Base-by-base conservation (phyloP, 805 yeast species). In the Cyberlindnera mycetangii region DNA sequence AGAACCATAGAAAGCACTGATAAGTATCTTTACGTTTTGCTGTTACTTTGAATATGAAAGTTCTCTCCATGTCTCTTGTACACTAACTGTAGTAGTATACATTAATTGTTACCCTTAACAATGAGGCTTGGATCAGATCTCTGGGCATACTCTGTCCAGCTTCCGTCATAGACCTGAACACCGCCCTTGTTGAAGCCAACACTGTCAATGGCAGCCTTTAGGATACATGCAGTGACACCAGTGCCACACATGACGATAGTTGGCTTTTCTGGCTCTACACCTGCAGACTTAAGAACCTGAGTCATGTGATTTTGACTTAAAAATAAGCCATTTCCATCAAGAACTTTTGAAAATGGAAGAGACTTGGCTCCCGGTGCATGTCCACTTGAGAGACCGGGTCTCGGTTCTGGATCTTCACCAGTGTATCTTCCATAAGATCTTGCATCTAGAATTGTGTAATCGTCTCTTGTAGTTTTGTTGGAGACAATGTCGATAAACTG, bases 241-340 rank as follows among this genome's bases (percentile, higher is more conserved):
- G 97, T 84, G 22, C 98, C 99, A 62, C 99, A 93, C 87, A 87
- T 80, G 32, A 85, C 85, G 39, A 93, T 79, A 16, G 86, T 79
- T 11, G 88, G 90, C 56, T 84, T 83, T 15, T 70, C 64, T 4
- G 61, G 59, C 46, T 69, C 69, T 11, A 56, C 55, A 2, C 45
- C 65, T 41, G 47, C 55, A 3, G 68, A 67, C 8, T 70, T 58
- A 52, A 89, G 75, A 10, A 79, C 61, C 14, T 65, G 58, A 7
- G 60, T 47, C 31, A 92, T 59, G 35, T 75, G 78, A 10, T 62
- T 68, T 8, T 68, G 59, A 2, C 75, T 55, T 56, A 73, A 74
- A 68, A 75, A 85, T 47, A 64, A 68, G 45, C 65, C 64, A 5
- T 65, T 71, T 2, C 68, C 61, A 31, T 76, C 75, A 25, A 89